Evolutionary conservation across 1,284 basidiomycete species (phyloP), one percentile per base, ranked within the genome.

Genomic region (Singerocomus inundabilis): DNA sequence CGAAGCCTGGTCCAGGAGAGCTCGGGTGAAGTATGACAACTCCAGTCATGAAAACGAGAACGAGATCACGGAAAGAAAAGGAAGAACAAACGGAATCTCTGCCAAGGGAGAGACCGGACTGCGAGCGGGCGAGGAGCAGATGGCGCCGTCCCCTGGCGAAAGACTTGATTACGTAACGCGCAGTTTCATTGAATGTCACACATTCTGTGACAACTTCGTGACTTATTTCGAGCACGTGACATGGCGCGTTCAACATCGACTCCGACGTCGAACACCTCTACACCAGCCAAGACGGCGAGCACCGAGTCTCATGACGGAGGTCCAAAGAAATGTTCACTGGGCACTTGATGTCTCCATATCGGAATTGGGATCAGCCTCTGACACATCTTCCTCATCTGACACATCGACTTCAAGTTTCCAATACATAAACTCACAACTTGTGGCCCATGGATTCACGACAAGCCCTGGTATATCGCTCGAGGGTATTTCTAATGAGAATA

Each of bases 381-480:
- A 79, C 46, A 63, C 65, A 21, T 46, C 61, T 29, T 72, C 73
- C 8, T 67, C 73, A n/a, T 71, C 71, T 4, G 74, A 70, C 32
- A 60, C 73, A 28, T 73, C 79, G 24, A 74, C 75, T 1, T 80
- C 80, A 16, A 81, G 73, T 48, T 66, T 88, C 37, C 57, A 58
- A 39, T 63, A 65, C 55, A 53, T 57, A 51, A 52, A 64, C 46
- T 56, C 70, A 54, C 47, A 62, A 44, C 57, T 72, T 46, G 25
- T 72, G 51, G 58, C 72, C 66, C 69, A 93, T 71, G 92, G 93
- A 10, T 93, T 89, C 62, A 70, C 81, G 0, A 70, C 81, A 31
- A 62, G 77, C 0, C 80, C 84, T 0, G 88, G 88, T 2, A 70
- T 79, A 44, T 78, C 74, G 36, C 75, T 70, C 38, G 78, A 64